Evolutionary conservation across 169 alveolate species (phyloP).

Genomic region (Plasmodium falciparum): DNA sequence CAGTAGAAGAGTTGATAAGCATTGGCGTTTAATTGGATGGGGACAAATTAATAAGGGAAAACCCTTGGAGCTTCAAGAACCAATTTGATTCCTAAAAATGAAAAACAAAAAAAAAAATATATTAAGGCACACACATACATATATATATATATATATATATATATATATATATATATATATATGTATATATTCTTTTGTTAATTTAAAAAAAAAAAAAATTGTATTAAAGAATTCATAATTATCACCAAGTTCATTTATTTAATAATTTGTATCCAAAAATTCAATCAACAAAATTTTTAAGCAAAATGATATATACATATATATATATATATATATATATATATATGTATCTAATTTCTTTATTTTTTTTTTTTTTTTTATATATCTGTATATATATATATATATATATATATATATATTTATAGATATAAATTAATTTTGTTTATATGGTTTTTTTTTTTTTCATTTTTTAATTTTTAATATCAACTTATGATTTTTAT

Average conservation of each 20-base stretch:
- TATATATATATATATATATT: not conserved
- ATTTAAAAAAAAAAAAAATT: not conserved
- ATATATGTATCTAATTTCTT: too few species aligned
- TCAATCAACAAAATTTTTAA: too few species aligned
- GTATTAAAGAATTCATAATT: not conserved
- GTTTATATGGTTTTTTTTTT: conserved; percentile 17
- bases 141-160: conserved; percentile 3
- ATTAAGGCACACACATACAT: not conserved
- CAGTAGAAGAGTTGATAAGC: conserved; percentile 97
- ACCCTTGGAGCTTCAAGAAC: conserved; percentile 83
- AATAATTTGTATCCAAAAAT: not conserved
- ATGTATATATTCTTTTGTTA: not conserved
- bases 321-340: not conserved
- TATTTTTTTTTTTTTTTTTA: not conserved
- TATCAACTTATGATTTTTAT: conserved; percentile 50
- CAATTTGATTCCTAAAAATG: conserved; percentile 31
- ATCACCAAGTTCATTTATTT: not conserved
- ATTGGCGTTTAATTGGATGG: conserved; percentile 99
- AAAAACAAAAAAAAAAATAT: not conserved
- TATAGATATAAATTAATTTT: conserved; percentile 1
- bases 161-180: conserved; percentile 7
- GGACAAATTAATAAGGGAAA: conserved; percentile 94
- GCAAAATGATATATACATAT: not conserved
- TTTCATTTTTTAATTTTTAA: conserved; percentile 44
- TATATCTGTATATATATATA: not conserved